Conservation (phyloP, 2,329 filamentous ascomycete species). For the Dothistroma septosporum region DNA sequence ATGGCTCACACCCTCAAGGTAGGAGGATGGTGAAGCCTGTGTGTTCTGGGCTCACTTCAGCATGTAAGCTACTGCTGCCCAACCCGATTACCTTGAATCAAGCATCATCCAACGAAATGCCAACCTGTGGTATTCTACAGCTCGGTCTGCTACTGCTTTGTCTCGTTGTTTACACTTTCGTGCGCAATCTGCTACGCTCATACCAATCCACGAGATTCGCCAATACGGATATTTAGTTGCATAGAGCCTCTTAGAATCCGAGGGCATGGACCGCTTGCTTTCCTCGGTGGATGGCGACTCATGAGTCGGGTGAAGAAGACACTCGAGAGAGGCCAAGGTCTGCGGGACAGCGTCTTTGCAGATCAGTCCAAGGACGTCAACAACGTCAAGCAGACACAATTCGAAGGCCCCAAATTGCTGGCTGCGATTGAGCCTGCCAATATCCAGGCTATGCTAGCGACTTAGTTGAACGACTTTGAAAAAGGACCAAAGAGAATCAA, state of each 20-base stretch:
- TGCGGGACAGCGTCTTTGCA: constrained; percentile 13
- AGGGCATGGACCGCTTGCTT: neutral
- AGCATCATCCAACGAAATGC: neutral
- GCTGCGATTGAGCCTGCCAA: constrained; percentile 45
- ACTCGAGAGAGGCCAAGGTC: constrained; percentile 9
- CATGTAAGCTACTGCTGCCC: neutral
- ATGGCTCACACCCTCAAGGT: neutral
- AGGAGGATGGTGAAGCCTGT: neutral
- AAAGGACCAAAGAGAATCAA: constrained; percentile 21
- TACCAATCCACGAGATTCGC: constrained; percentile 10
- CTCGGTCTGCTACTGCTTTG: neutral
- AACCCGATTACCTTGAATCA: neutral
- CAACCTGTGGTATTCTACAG: neutral
- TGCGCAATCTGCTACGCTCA: neutral
- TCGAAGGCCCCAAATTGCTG: constrained; percentile 11
- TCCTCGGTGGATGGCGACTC: neutral
- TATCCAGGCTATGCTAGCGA: constrained; percentile 51
- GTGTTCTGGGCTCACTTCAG: neutral
- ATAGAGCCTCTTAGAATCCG: constrained; percentile 9
- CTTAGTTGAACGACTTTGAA: constrained; percentile 50
- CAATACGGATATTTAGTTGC: constrained; percentile 13
- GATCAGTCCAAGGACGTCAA: constrained; percentile 6
- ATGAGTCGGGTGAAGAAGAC: neutral
- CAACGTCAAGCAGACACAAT: constrained; percentile 6
- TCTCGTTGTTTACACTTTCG: constrained; percentile 2